phyloP scores from a whole-genome alignment of 306 rosid genomes.

The Cicer bijugum region DNA sequence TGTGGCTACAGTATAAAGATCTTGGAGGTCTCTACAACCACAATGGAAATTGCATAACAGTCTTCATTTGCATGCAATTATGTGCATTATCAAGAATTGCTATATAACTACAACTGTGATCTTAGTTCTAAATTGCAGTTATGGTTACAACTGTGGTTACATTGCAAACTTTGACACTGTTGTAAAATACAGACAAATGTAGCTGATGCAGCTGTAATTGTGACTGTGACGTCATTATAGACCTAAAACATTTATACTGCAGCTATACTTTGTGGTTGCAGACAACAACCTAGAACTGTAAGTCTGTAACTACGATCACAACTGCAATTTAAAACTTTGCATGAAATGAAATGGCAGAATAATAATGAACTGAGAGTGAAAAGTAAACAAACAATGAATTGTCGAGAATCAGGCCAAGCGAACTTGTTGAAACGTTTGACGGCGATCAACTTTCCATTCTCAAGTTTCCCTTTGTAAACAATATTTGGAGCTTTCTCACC shows the following conservation, averaged over 20 bases:
- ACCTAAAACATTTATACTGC: too few relatives aligned
- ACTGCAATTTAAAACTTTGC: background rate
- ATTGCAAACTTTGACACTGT: background rate
- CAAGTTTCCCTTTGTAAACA: slow-evolving; percentile 81
- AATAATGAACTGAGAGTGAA: background rate
- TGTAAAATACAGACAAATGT: background rate
- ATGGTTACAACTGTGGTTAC: background rate
- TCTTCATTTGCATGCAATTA: background rate
- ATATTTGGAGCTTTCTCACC: slow-evolving; percentile 94
- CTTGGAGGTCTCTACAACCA: background rate
- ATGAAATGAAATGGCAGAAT: background rate
- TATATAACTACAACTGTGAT: background rate
- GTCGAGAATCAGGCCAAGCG: slow-evolving; percentile 95
- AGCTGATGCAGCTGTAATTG: too few relatives aligned
- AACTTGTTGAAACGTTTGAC: slow-evolving; percentile 91
- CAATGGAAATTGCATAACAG: background rate
- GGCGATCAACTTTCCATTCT: slow-evolving; percentile 66
- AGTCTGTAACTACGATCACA: background rate
- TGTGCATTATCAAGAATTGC: background rate
- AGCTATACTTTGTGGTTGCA: background rate
- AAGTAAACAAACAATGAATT: slow-evolving; percentile 71
- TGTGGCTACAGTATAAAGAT: background rate
- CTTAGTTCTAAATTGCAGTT: background rate
- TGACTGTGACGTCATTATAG: too few relatives aligned
- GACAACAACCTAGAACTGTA: background rate